phyloP scores from a whole-genome alignment of 1,139 yeast species.

The Candida gigantensis region DNA sequence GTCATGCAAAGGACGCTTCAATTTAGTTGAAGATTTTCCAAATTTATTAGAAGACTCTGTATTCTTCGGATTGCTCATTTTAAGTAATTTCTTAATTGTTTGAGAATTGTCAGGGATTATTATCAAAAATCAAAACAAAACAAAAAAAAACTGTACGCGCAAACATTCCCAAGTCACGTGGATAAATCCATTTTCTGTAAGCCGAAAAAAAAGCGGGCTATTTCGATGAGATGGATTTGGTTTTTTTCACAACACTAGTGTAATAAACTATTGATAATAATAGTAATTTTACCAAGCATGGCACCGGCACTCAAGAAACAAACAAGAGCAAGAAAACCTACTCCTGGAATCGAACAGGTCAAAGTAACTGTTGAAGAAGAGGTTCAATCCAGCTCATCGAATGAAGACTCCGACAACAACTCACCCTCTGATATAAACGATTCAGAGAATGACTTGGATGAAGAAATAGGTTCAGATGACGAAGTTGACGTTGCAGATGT shows the following conservation, averaged over 20 bases:
- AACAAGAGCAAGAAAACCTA: conserved; percentile 11
- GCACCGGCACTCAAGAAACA: conserved; percentile 13
- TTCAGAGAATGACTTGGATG: conserved; percentile 15
- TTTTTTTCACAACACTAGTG: no score
- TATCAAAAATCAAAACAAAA: not conserved
- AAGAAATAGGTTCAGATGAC: conserved; percentile 14
- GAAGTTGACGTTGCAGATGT: conserved; percentile 20
- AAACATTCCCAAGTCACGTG: no score
- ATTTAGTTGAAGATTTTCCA: not conserved
- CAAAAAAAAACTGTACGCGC: not conserved
- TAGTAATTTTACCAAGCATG: conserved; percentile 8
- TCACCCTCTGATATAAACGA: conserved; percentile 16
- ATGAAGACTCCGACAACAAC: conserved; percentile 8
- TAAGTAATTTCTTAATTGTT: not conserved
- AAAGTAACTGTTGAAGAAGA: conserved; percentile 1
- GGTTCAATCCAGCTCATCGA: conserved; percentile 2
- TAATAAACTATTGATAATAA: not conserved
- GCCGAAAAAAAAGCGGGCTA: no score
- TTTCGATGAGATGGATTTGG: not conserved
- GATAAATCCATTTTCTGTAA: no score
- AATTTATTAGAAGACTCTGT: no score
- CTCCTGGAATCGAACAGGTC: conserved; percentile 5
- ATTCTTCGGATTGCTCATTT: no score
- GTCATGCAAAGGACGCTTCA: conserved; percentile 1
- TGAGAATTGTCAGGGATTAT: not conserved